These are phyloP conservation scores for Alternaria brassicae DNA, from an alignment of 2,329 filamentous ascomycete species.

Conservation along the genomic window DNA sequence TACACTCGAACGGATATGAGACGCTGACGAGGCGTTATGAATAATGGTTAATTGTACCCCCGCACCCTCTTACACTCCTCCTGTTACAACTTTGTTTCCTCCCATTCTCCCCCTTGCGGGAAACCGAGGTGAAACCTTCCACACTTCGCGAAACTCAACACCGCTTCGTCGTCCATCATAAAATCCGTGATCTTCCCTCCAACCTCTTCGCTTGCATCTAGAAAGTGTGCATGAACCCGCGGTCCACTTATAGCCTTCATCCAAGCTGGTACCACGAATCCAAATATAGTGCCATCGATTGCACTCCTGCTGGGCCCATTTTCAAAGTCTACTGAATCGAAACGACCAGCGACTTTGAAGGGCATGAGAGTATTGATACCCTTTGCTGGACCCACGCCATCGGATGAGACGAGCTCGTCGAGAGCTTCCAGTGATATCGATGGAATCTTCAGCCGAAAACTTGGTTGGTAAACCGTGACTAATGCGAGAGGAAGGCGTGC, in stretches of 20 bases:
- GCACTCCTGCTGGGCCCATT: constrained; percentile 30
- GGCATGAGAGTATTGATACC: constrained; percentile 51
- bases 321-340: constrained; percentile 44
- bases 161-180: constrained; percentile 43
- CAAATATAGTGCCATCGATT: constrained; percentile 51
- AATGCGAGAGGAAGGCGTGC: constrained; percentile 51
- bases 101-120: constrained; percentile 52
- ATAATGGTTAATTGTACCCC: not conserved
- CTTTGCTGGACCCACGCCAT: constrained; percentile 27
- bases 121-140: constrained; percentile 55
- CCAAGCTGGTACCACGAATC: constrained; percentile 51
- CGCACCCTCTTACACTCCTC: not conserved
- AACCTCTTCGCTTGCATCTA: constrained; percentile 35
- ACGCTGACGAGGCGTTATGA: not conserved
- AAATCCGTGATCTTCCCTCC: constrained; percentile 51
- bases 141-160: constrained; percentile 50
- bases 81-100: constrained; percentile 36
- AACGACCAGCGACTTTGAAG: constrained; percentile 48
- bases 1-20: not conserved
- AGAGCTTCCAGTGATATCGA: constrained; percentile 25
- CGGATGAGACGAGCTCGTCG: constrained; percentile 22
- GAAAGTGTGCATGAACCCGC: constrained; percentile 49
- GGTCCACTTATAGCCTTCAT: constrained; percentile 52
- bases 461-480: constrained; percentile 52
- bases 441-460: constrained; percentile 39